Evolutionary conservation across 148 eudicot species (phyloP).

Genomic region (Dysphania ambrosioides): DNA sequence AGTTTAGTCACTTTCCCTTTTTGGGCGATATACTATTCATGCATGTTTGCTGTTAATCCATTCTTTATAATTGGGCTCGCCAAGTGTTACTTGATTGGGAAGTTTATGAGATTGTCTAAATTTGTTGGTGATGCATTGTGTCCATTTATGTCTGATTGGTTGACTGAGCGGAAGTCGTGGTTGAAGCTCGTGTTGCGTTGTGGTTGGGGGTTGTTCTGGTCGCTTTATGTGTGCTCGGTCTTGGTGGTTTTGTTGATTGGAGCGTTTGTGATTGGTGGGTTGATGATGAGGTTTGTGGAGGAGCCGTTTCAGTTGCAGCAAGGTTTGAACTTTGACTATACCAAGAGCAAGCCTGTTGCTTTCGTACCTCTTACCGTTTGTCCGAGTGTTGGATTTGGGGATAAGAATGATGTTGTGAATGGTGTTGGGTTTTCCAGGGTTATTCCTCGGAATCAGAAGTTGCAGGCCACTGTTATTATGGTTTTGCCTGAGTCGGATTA

Average conservation of each 20-base stretch:
- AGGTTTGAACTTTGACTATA: slow-evolving; percentile 67
- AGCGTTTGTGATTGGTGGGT: slow-evolving; percentile 61
- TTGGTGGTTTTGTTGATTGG: slow-evolving; percentile 48
- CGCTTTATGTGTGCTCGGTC: slow-evolving; percentile 45
- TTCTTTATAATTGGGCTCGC: slow-evolving; percentile 27
- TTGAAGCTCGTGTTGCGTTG: slow-evolving; percentile 42
- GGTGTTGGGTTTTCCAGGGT: slow-evolving; percentile 32
- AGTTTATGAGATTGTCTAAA: slow-evolving; percentile 27
- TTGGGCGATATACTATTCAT: slow-evolving; percentile 37
- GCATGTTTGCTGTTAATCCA: slow-evolving; percentile 43
- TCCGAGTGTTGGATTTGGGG: slow-evolving; percentile 29
- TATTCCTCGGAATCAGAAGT: slow-evolving; percentile 58
- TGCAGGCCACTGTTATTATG: slow-evolving; percentile 60
- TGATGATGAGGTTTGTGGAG: slow-evolving; percentile 58
- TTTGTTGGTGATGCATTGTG: slow-evolving; percentile 19
- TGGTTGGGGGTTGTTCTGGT: slow-evolving; percentile 73
- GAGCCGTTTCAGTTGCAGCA: slow-evolving; percentile 61
- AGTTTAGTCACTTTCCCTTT: slow-evolving; percentile 53
- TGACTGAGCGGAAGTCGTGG: slow-evolving; percentile 39
- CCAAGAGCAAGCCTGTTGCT: slow-evolving; percentile 62
- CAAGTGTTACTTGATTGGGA: slow-evolving; percentile 34
- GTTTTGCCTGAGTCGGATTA: slow-evolving; percentile 83
- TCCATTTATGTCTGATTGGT: slow-evolving; percentile 36
- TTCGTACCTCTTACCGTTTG: slow-evolving; percentile 47
- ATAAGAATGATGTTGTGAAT: slow-evolving; percentile 30